phyloP scores from a whole-genome alignment of 2,329 filamentous ascomycete species.

The Sarocladium oryzae region DNA sequence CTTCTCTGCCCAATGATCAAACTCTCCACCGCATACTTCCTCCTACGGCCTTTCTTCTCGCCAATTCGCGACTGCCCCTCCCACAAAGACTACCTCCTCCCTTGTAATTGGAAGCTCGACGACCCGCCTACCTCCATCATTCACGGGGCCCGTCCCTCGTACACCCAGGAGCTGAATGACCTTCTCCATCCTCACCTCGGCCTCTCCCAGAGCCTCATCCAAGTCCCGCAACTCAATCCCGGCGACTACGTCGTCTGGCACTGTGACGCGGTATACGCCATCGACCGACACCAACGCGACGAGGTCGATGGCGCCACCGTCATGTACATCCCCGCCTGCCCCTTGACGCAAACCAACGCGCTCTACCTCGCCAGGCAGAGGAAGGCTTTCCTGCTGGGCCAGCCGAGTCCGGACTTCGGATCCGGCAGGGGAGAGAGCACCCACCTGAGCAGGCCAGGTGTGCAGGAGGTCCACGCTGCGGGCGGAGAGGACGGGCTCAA shows the following conservation, averaged over 20 bases:
- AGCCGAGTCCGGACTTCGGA: constrained; percentile 33
- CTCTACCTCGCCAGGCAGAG: constrained; percentile 35
- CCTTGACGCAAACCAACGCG: constrained; percentile 35
- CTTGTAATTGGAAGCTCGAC: constrained; percentile 50
- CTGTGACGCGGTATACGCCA: constrained; percentile 63
- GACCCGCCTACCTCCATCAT: constrained; percentile 41
- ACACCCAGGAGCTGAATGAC: constrained; percentile 60
- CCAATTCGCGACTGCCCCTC: constrained; percentile 30
- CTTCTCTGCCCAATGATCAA: constrained; percentile 65
- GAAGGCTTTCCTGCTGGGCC: constrained; percentile 34
- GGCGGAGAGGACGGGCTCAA: constrained; percentile 33
- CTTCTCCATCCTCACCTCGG: constrained; percentile 63
- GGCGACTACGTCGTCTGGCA: constrained; percentile 75
- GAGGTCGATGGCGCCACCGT: constrained; percentile 20
- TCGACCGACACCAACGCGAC: constrained; percentile 42
- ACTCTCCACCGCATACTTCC: constrained; percentile 66
- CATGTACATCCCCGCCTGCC: constrained; percentile 34
- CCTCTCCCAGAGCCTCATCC: constrained; percentile 58
- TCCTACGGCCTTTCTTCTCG: constrained; percentile 69
- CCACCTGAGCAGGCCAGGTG: constrained; percentile 28
- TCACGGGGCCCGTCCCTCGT: constrained; percentile 62
- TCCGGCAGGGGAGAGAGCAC: constrained; percentile 26
- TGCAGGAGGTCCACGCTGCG: constrained; percentile 30
- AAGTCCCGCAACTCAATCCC: constrained; percentile 60
- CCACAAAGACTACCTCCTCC: constrained; percentile 29